Evolutionary conservation across 2,329 filamentous ascomycete genomes (phyloP), one percentile per base, ranked within the genome.

Genomic region (Ascochyta viciae-villosae): DNA sequence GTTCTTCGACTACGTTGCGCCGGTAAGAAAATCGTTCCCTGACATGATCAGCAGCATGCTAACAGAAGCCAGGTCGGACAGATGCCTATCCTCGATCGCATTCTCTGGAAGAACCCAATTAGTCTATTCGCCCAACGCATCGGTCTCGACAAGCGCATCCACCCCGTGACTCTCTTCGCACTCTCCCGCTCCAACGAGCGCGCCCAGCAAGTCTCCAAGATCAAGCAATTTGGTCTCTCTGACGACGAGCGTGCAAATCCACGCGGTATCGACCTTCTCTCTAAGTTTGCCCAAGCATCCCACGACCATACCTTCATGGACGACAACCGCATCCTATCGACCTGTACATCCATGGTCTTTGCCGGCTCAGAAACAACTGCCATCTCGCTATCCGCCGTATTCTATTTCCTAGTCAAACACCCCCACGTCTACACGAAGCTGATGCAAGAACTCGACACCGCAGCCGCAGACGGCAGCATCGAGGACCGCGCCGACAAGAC

Each of bases 281-380:
- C 86, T 64, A 90, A 90, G 72, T 91, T 92, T 73, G 83, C 89
- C 9, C 85, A 87, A 63, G 88, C 89, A 1, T 84, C 85, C 42
- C 82, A 87, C 65, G 82, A 86, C 16, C 85, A 88, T 39, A 88
- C 88, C 0, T 89, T 91, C 75, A 90, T 92, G 87, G 86, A 81
- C 23, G 86, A 91, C 65, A 81, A 80, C 3, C 80, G 89, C 8
- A 88, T 91, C 10, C 85, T 89, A 61, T 87, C 87, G 6, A 88
- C 89, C 77, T 88, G 87, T 45, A 84, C 88, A n/a, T 86, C 82
- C 54, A 90, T 90, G 88, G 78, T 81, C 59, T 84, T 89, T 63
- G 91, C 91, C 0, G 90, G 90, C 3, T 89, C 85, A 2, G 91
- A 95, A 74, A 94, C 90, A 0, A 94, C 90, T 0, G 90, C 89